A percentile compares a stretch with the other conserved stretches of the same genome.
Evolutionary conservation across 768 basidiomycete species (phyloP).

Genomic region (Dentipellis sp.): DNA sequence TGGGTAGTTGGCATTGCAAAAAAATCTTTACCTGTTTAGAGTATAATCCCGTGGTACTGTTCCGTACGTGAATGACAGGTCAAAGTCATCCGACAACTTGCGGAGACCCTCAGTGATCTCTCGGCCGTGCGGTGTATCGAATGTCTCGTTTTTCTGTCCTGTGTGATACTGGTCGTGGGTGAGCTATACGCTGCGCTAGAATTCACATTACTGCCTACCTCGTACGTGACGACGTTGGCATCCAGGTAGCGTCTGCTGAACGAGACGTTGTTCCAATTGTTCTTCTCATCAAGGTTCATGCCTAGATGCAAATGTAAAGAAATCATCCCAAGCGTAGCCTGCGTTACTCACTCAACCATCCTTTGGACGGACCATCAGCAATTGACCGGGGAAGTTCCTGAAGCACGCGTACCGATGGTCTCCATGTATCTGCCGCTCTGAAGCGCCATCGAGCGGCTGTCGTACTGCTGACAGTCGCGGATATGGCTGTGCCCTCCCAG

Average conservation of each 20-base stretch:
- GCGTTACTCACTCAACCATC: conserved; percentile 53
- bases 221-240: conserved; percentile 67
- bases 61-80: conserved; percentile 58
- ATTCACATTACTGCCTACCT: conserved; percentile 30
- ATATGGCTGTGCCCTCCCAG: conserved; percentile 80
- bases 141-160: conserved; percentile 32
- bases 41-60: conserved; percentile 72
- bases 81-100: conserved; percentile 43
- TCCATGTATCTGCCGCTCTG: conserved; percentile 91
- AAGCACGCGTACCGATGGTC: conserved; percentile 54
- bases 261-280: conserved; percentile 38
- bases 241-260: conserved; percentile 72
- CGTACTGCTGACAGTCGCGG: conserved; percentile 67
- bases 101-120: conserved; percentile 47
- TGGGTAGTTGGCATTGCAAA: no score
- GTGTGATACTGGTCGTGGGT: conserved; percentile 51
- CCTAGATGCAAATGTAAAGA: conserved; percentile 21
- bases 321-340: neutral
- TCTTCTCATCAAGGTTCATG: conserved; percentile 35
- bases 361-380: conserved; percentile 10
- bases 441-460: conserved; percentile 68
- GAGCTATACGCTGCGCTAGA: neutral
- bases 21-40: conserved; percentile 36
- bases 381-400: neutral
- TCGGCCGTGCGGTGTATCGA: conserved; percentile 51